Conservation (phyloP, 2,329 filamentous ascomycete genomes). For the Leptosphaerulina australis region DNA sequence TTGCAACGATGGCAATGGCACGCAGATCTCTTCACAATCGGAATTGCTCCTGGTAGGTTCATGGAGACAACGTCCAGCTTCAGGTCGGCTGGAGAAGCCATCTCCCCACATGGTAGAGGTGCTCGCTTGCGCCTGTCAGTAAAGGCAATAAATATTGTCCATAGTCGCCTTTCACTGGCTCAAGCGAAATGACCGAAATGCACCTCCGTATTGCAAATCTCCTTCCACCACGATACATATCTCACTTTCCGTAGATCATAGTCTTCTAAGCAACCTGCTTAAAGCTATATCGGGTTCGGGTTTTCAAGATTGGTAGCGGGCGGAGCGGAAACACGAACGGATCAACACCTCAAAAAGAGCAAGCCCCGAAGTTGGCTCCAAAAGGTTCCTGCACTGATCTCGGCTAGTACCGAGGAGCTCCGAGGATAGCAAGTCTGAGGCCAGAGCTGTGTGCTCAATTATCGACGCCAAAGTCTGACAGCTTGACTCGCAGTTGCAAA, state of each 20-base stretch:
- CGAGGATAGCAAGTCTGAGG: conserved; percentile 12
- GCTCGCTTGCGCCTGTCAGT: conserved; percentile 36
- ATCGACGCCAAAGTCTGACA: neutral
- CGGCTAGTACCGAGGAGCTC: conserved; percentile 34
- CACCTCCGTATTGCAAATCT: conserved; percentile 1
- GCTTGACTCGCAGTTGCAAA: neutral
- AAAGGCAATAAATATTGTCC: conserved; percentile 26
- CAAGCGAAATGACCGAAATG: neutral
- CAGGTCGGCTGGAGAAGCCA: conserved; percentile 39
- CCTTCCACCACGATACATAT: neutral
- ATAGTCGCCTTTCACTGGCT: conserved; percentile 16
- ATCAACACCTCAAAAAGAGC: conserved; percentile 33
- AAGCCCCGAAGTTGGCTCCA: conserved; percentile 42
- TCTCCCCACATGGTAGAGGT: conserved; percentile 35
- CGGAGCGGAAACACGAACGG: conserved; percentile 41
- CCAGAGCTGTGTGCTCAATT: conserved; percentile 2
- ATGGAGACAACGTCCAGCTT: conserved; percentile 36
- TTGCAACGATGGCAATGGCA: conserved; percentile 33
- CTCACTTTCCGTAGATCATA: neutral
- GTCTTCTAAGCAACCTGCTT: conserved; percentile 1
- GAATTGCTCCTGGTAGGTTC: conserved; percentile 29
- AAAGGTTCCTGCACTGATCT: conserved; percentile 31
- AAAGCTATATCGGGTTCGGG: conserved; percentile 22
- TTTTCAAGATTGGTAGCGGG: conserved; percentile 31
- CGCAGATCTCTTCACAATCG: conserved; percentile 40